Base-by-base conservation (phyloP, 768 basidiomycete genomes). In the Termitomyces sp. region DNA sequence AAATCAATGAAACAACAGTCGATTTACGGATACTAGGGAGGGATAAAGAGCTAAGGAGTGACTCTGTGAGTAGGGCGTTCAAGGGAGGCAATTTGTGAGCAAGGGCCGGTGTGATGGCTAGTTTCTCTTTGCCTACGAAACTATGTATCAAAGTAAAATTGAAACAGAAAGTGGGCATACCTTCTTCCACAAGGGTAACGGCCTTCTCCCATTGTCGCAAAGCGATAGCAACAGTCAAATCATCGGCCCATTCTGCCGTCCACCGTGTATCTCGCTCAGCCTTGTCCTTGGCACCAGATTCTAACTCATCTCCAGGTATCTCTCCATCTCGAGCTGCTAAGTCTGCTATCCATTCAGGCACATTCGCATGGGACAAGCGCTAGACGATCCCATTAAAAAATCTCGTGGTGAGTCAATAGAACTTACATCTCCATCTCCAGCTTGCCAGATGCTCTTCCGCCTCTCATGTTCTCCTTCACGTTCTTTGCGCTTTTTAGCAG, bases 401-500 rank as follows among this genome's bases (percentile, higher is more conserved):
- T 30, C 9, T 42, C 18, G 16, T 9, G 9, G n/a, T 22, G 51
- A 38, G 40, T 26, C 33, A 2, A 24, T 35, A 50, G 22, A 26
- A 67, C 71, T 50, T 62, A 72, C 71, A 62, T 72, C 67, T 58
- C 80, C 82, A 46, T 77, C 81, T 36, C 73, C 73, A 33, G 72
- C 73, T 57, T 80, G 73, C 83, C 85, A 90, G 69, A 88, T 70
- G 63, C 82, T 90, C 71, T 92, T 92, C 44, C 94, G 79, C 56
- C 93, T 78, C 68, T 94, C 92, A 64, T 97, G 88, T 73, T 95
- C 91, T 52, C 92, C 91, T 73, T 98, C 90, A 56, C 94, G 88
- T 66, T 98, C 94, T 70, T 94, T 96, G 55, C 95, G 84, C 65
- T 85, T 89, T 72, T 93, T 92, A 44, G 88, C 83, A 8, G 88